Evolutionary conservation across 192 early-diverging fungal species (phyloP).

Genomic region (Coemansia sp.): DNA sequence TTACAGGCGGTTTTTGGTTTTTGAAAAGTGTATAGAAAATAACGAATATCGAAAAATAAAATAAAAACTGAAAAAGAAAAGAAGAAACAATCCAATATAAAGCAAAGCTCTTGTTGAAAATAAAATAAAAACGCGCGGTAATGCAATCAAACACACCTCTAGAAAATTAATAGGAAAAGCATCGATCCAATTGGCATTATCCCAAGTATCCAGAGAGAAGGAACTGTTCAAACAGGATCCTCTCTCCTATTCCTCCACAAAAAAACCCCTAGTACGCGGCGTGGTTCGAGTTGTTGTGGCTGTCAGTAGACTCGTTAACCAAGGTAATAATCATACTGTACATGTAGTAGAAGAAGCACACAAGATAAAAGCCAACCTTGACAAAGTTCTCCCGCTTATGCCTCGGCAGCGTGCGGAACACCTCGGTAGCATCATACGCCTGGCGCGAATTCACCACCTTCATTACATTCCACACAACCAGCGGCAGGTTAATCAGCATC

Average conservation of each 20-base stretch:
- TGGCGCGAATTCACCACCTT: constrained; percentile 83
- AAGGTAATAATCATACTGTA: constrained; percentile 67
- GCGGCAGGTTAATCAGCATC: constrained; percentile 78
- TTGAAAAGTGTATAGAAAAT: background rate
- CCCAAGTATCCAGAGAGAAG: no score
- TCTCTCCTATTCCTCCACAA: no score
- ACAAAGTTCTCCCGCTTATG: constrained; percentile 97
- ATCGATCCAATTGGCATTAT: no score
- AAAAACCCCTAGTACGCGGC: no score
- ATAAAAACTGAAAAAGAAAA: background rate
- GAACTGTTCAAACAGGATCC: background rate
- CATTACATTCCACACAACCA: constrained; percentile 81
- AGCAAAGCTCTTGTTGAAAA: background rate
- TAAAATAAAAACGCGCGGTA: no score
- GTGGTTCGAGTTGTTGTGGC: no score
- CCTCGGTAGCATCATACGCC: constrained; percentile 97
- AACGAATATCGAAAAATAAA: constrained; percentile 3
- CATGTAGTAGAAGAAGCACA: constrained; percentile 92
- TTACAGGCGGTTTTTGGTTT: no score
- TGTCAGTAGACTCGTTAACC: constrained; percentile 49
- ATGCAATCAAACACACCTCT: no score
- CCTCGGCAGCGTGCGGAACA: constrained; percentile 87
- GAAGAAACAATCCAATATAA: no score
- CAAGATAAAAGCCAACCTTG: constrained; percentile 94
- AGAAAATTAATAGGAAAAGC: background rate